Evolutionary conservation across 192 early-diverging fungal genomes (phyloP), one percentile per base, ranked within the genome.

Genomic region (Chytriomyces hyalinus): DNA sequence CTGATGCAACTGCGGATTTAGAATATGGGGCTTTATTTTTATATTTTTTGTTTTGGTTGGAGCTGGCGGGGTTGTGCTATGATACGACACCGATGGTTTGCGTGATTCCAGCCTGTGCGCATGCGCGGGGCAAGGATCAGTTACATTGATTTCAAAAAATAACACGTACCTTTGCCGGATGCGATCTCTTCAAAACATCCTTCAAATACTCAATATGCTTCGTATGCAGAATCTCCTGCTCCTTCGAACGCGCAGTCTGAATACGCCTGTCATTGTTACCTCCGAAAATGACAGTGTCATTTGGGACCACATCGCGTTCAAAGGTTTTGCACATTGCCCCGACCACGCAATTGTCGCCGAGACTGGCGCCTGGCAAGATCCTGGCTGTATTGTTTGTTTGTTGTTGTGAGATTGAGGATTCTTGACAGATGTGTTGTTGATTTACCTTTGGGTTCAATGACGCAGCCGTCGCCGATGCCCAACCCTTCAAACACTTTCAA

Each of bases 161-260:
- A 0, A 67, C 10, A 8, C 8, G 11, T 26, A 67, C 71, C 71
- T 73, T 73, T 46, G 60, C 59, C 53, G 71, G 46, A 73, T 73
- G 71, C 60, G 62, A 61, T n/a, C 60, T n/a, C 75, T 76, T 73
- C 36, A 73, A 43, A 64, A 83, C 84, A 80, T 91, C 91, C 46
- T 87, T 77, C 50, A 93, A 78, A 80, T 93, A 93, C 17, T 93
- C 92, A 43, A 93, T 75, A 78, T 93, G 92, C 26, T 90, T 87
- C 13, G 78, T 24, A 73, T 93, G 92, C 11, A 93, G 65, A 15
- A 79, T 73, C 8, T 80, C 63, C 65, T 92, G 90, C 24, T 83
- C 78, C 84, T 89, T 64, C 3, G 67, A 77, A 7, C 57, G 65
- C 26, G 74, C 80, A 15, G 85, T 84, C 67, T 88, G 89, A 26